Base-by-base conservation (phyloP, 805 yeast genomes). In the Wickerhamomyces rabaulensis region DNA sequence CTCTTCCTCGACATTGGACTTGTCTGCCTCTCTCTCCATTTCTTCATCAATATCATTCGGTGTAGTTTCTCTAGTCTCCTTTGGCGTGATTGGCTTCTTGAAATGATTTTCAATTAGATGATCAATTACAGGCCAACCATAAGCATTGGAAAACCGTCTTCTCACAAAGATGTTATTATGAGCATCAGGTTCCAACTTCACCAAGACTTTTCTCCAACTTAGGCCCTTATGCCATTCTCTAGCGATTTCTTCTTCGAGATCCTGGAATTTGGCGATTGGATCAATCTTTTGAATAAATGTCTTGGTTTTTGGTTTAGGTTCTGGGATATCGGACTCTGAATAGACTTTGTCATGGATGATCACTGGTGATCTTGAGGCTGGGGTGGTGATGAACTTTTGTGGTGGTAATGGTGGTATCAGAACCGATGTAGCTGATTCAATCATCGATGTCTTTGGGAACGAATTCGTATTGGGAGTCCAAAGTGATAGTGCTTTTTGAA, bases 81-180 rank as follows among this genome's bases (percentile, higher is more conserved):
- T 47, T 9, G 43, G 10, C 9, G 47, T 45, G 38, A 52, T 47
- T 15, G 37, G 6, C 13, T 56, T 58, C n/a, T 9, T 58, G 62
- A 87, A 87, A 67, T 87, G 94, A 42, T 75, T 71, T 13, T 71
- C 68, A 2, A 82, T 76, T 50, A 87, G 58, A 60, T 84, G 94
- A 49, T 85, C 90, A 41, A 86, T 68, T 0, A 85, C 87, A 1
- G 79, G 80, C 95, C 95, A 87, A 1, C 95, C 95, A 64, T 80
- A 86, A 0, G 92, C 94, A 66, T 87, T 87, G 1, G 87, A 74
- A 64, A 84, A 84, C 46, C 83, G 65, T 57, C 91, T 69, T 52
- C 94, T 65, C 0, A 85, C 91, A 35, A 84, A 69, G 27, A 85
- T 83, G 55, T 84, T 85, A 54, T 85, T 85, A 57, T 84, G 92